Evolutionary conservation across 1,139 yeast species (phyloP), one percentile per base, ranked within the genome.

Genomic region (Geotrichum candidum): DNA sequence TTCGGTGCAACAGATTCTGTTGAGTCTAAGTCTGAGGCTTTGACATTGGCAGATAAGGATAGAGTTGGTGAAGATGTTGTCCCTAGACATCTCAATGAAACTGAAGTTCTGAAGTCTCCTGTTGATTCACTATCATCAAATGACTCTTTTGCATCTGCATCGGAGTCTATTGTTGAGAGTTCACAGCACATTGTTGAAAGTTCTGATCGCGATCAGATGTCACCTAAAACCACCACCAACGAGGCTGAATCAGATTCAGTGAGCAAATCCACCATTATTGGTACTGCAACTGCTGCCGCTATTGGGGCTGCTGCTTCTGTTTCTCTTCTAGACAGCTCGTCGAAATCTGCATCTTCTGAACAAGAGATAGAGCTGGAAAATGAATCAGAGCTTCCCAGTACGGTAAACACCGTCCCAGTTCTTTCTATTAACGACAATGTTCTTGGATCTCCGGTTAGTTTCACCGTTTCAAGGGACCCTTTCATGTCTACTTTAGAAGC

Each of bases 101-200:
- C 45, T 1, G 51, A 22, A 3, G 18, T 15, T 38, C 23, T 18
- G 35, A 29, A 2, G 7, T 22, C 51, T 22, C 27, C 33, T 18
- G 22, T 23, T 23, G 57, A 54, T 15, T 54, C 57, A 13, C 23
- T 41, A 6, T 55, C 58, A 10, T 55, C 58, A 2, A 15, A 27
- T 27, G 53, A 48, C 31, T 46, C 53, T 31, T 48, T 48, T 48
- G 58, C 52, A 10, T 48, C 58, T 22, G 48, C 56, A 25, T 35
- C 56, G 15, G 31, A 35, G 25, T 51, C 27, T 33, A 15, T 13
- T 13, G 25, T 23, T n/a, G 23, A 23, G 29, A 25, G 7, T 5
- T 6, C 33, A 6, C 31, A 9, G 18, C 18, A 41, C 13, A 1
- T n/a, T 41, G 48, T 41, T 15, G 48, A 41, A n/a, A n/a, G 10